Evolutionary conservation across 1,284 basidiomycete species (phyloP), one percentile per base, ranked within the genome.

Genomic region (Termitomyces sp.): DNA sequence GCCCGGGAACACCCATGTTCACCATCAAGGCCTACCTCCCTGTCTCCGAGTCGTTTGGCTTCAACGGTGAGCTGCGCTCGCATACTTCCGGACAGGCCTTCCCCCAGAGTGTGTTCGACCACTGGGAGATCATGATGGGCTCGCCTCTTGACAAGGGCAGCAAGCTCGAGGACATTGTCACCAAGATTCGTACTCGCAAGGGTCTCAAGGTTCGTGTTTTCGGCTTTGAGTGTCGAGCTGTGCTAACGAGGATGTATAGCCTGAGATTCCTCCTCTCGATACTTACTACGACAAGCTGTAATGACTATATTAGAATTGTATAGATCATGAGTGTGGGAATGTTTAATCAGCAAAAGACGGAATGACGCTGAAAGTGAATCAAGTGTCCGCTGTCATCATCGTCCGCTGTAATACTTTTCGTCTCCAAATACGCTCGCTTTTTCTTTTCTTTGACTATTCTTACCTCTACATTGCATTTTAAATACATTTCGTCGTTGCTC

Each of bases 1-100:
- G 96, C 68, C 80, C 88, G 9, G 96, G 97, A 79, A 99, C 96
- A 24, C 97, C 97, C 60, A 98, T 99, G 94, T 98, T 96, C 85
- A 99, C 93, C 54, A 90, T 99, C 78, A 98, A 98, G 86, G 95
- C 95, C 28, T 97, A 96, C 83, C 81, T 98, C 52, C 95, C 96
- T 70, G 94, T 98, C 74, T 79, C 82, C 73, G 96, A 98, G 79
- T 98, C 96, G 24, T 98, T 99, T 80, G 96, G 97, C 67, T 99
- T 99, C 90, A 98, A 96, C 77, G 93, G 90, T 67, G 95, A 92
- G 66, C 86, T 99, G 55, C 91, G 97, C 67, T 84, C 87, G 70
- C 88, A 91, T 59, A 99, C 96, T 49, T 85, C 83, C 71, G 96
- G 96, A 56, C 97, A 99, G 80, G 97, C 96, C 64, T 98, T 98